phyloP scores from a whole-genome alignment of 192 early-diverging fungal genomes.

The Geranomyces variabilis region DNA sequence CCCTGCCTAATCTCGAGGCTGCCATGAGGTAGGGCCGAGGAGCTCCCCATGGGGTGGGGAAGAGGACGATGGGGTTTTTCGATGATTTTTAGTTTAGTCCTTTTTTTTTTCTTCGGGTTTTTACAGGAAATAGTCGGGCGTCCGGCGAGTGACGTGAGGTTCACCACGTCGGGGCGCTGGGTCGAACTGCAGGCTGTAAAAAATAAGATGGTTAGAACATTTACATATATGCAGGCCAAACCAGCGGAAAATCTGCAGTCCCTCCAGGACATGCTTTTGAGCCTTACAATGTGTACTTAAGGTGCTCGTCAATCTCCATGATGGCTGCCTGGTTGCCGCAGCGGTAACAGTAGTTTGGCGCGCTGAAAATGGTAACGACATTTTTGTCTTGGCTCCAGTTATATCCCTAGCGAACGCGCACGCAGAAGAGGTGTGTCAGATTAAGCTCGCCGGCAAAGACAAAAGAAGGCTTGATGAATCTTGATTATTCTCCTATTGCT shows the following conservation, averaged over 20 bases:
- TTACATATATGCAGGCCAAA: too few relatives aligned
- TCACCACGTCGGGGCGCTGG: constrained; percentile 96
- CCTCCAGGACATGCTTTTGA: too few relatives aligned
- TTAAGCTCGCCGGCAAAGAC: neutral
- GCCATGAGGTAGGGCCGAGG: too few relatives aligned
- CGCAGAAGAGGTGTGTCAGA: constrained; percentile 17
- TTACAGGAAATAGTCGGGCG: constrained; percentile 98
- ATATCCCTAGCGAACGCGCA: too few relatives aligned
- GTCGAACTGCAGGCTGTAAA: constrained; percentile 82
- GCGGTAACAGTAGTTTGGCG: constrained; percentile 99
- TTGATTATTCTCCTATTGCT: too few relatives aligned
- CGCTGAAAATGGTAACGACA: constrained; percentile 98
- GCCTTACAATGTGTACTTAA: constrained; percentile 97
- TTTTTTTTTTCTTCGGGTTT: constrained; percentile 12
- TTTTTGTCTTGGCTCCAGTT: constrained; percentile 99
- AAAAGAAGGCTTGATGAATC: too few relatives aligned
- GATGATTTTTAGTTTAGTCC: too few relatives aligned
- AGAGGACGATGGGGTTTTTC: too few relatives aligned
- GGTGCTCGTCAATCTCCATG: constrained; percentile 99
- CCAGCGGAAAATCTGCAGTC: too few relatives aligned
- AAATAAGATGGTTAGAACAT: neutral
- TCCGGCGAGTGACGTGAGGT: constrained; percentile 96
- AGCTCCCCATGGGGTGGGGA: too few relatives aligned
- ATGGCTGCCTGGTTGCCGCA: constrained; percentile 99
- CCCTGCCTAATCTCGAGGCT: too few relatives aligned